Evolutionary conservation across 2,329 filamentous ascomycete genomes (phyloP).

Genomic region (Leptographium galeiforme): DNA sequence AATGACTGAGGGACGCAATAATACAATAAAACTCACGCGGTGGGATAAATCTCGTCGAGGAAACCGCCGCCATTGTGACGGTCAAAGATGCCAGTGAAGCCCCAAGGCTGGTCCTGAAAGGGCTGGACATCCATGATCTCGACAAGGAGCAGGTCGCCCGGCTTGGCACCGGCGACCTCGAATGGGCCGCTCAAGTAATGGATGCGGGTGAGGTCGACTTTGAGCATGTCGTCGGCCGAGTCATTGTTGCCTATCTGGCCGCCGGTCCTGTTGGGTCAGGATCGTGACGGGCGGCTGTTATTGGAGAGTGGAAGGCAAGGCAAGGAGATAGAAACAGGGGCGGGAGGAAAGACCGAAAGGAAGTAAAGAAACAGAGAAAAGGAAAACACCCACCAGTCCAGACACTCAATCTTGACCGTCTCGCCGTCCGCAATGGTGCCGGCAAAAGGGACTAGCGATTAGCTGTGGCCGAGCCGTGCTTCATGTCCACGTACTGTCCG

Average conservation of each 20-base stretch:
- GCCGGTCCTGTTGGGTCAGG: conserved; percentile 33
- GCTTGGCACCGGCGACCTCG: conserved; percentile 70
- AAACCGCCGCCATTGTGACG: conserved; percentile 79
- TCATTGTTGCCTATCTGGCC: conserved; percentile 86
- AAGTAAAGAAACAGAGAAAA: background rate
- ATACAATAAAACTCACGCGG: conserved; percentile 42
- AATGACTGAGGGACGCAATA: background rate
- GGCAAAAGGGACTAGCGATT: conserved; percentile 51
- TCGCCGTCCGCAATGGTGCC: conserved; percentile 69
- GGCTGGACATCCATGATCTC: conserved; percentile 93
- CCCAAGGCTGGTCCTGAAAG: conserved; percentile 75
- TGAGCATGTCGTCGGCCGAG: conserved; percentile 72
- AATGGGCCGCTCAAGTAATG: conserved; percentile 88
- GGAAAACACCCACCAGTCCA: conserved; percentile 49
- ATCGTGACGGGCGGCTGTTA: background rate
- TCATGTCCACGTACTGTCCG: conserved; percentile 49
- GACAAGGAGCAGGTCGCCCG: conserved; percentile 72
- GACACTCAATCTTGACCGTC: conserved; percentile 84
- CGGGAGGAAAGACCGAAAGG: background rate
- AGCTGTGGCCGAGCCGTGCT: background rate
- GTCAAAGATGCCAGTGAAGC: conserved; percentile 74
- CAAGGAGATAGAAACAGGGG: conserved; percentile 11
- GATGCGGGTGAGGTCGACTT: conserved; percentile 71
- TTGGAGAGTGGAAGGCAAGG: too few species aligned
- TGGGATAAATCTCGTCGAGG: conserved; percentile 73